Evolutionary conservation across 2,329 filamentous ascomycete species (phyloP), one percentile per base, ranked within the genome.

Genomic region (Stachybotrys elegans): DNA sequence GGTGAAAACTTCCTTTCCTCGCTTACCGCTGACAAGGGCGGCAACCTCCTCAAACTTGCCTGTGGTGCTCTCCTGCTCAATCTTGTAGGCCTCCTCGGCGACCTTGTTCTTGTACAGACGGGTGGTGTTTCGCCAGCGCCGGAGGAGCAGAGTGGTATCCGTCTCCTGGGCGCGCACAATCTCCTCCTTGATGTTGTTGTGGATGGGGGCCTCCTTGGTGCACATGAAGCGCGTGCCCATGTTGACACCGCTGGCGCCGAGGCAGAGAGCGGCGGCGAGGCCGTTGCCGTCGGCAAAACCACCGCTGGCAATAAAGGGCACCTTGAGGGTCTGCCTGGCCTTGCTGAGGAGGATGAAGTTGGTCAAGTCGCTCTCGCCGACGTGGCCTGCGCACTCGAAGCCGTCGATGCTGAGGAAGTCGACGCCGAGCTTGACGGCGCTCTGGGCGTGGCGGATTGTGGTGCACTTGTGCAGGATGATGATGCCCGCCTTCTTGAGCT

Each of bases 141-240:
- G 73, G 60, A 98, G 73, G 20, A 98, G 81, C 42, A 98, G 76
- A 53, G 90, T 82, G 0, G 93, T 98, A 65, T 97, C 89, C 19
- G 86, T 90, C 75, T 98, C 93, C 51, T 89, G 77, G 2, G 91
- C 87, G 44, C 81, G 77, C 41, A 96, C 90, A 58, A 98, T 98
- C 54, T 86, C 77, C 65, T 94, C 77, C 77, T 98, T 98, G 72
- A 98, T 89, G 54, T 95, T 95, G 40, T 81, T 64, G 69, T 98
- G 93, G 51, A 98, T 87, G 1, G 93, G 93, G 14, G 91, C 84
- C 68, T 97, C 93, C 36, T 92, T 75, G 1, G 93, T 97, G 71
- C 86, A 92, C 88, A 98, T 94, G 73, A 97, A 98, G 34, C 93
- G 77, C 9, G 93, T 98, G 46, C 93, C 93, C 93, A 98, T 98